phyloP scores from a whole-genome alignment of 2,329 filamentous ascomycete genomes.

The Leptographium procerum region DNA sequence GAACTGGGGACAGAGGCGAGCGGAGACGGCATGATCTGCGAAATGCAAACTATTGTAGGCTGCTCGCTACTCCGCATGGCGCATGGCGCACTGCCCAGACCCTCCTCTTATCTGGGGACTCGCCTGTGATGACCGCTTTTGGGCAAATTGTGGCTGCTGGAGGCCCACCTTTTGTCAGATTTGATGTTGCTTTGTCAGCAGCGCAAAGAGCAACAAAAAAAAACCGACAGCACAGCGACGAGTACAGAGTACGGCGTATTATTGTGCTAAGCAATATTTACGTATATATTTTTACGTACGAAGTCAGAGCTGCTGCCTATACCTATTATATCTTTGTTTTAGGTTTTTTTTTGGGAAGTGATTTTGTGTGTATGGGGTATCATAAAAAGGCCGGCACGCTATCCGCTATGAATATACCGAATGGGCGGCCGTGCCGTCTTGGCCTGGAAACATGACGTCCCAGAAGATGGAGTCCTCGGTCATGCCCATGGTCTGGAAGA shows the following conservation, averaged over 20 bases:
- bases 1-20: too few species aligned
- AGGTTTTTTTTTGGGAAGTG: too few species aligned
- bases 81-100: too few species aligned
- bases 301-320: neutral
- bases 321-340: neutral
- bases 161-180: neutral
- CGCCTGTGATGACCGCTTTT: neutral
- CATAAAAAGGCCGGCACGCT: neutral
- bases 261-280: too few species aligned
- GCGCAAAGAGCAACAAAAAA: too few species aligned
- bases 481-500: conserved; percentile 6
- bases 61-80: too few species aligned
- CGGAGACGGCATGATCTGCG: too few species aligned
- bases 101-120: too few species aligned
- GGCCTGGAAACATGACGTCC: conserved; percentile 5
- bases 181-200: neutral
- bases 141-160: neutral
- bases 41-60: too few species aligned
- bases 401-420: neutral
- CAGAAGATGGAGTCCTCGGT: conserved; percentile 8
- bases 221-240: too few species aligned
- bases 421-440: neutral
- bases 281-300: neutral
- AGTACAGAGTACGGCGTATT: too few species aligned
- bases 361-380: neutral